Conservation (phyloP, 179 eudicot species). For the Silene noctiflora region DNA sequence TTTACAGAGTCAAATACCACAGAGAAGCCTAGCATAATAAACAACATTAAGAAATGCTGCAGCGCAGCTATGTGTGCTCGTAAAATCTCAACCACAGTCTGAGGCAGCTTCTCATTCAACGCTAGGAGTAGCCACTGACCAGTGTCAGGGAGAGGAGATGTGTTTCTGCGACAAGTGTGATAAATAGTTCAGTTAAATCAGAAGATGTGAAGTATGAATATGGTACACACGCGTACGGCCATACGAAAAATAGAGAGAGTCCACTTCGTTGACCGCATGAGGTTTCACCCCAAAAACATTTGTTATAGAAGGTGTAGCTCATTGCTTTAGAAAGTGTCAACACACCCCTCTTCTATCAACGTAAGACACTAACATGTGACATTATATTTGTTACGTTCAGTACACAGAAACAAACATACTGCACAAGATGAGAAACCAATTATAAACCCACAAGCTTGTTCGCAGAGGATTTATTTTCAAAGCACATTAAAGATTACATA, state of each 20-base stretch:
- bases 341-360: background rate
- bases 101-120: constrained; percentile 84
- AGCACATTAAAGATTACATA: background rate
- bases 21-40: constrained; percentile 88
- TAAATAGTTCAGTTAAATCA: background rate
- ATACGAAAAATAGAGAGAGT: background rate
- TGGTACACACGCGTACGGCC: background rate
- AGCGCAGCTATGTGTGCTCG: constrained; percentile 83
- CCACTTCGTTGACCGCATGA: background rate
- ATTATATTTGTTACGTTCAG: background rate
- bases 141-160: constrained; percentile 92
- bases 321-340: background rate
- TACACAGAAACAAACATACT: background rate
- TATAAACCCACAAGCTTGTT: background rate
- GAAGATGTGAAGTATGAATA: background rate
- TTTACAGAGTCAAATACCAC: constrained; percentile 79
- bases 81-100: constrained; percentile 58
- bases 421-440: background rate
- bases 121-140: constrained; percentile 93
- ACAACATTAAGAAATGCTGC: constrained; percentile 93
- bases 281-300: background rate
- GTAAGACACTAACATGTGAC: background rate
- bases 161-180: constrained; percentile 45
- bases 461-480: constrained; percentile 1
- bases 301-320: background rate